Conservation (phyloP, 2,329 filamentous ascomycete species). For the Acarospora socialis region DNA sequence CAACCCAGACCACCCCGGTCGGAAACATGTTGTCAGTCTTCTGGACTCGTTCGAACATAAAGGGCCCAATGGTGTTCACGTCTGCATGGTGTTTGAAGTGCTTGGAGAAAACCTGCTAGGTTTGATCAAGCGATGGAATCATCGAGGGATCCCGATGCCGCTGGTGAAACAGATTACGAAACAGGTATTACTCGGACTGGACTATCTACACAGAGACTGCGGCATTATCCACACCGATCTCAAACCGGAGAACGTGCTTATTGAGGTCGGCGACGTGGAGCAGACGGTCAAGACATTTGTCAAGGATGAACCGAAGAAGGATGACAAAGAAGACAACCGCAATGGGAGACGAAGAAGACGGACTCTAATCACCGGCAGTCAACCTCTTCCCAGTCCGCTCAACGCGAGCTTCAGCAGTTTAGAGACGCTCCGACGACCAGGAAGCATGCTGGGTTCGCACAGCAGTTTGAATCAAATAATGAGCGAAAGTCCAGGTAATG, state of each 20-base stretch:
- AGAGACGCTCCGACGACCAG: slow-evolving; percentile 49
- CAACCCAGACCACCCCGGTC: slow-evolving; percentile 85
- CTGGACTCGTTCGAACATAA: slow-evolving; percentile 97
- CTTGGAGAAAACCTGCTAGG: slow-evolving; percentile 88
- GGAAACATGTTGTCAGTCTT: slow-evolving; percentile 88
- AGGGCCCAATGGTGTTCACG: slow-evolving; percentile 87
- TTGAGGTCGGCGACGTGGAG: slow-evolving; percentile 97
- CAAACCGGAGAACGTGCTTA: slow-evolving; percentile 95
- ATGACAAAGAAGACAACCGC: slow-evolving; percentile 75
- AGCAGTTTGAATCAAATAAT: slow-evolving; percentile 74
- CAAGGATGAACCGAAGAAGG: slow-evolving; percentile 56
- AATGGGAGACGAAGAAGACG: slow-evolving; percentile 81
- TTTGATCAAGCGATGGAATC: slow-evolving; percentile 96
- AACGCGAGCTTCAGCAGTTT: slow-evolving; percentile 78
- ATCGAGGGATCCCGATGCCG: slow-evolving; percentile 88
- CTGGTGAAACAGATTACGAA: slow-evolving; percentile 98
- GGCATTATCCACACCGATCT: slow-evolving; percentile 97
- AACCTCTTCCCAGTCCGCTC: slow-evolving; percentile 85
- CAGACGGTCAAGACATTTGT: slow-evolving; percentile 96
- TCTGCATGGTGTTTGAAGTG: slow-evolving; percentile 99
- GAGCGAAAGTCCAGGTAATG: slow-evolving; percentile 53
- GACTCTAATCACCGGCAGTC: slow-evolving; percentile 92
- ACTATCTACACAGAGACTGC: slow-evolving; percentile 94
- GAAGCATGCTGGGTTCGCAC: slow-evolving; percentile 48
- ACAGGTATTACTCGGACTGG: slow-evolving; percentile 85